Evolutionary conservation across 192 early-diverging fungal species (phyloP).

Genomic region (Linderina pennispora): DNA sequence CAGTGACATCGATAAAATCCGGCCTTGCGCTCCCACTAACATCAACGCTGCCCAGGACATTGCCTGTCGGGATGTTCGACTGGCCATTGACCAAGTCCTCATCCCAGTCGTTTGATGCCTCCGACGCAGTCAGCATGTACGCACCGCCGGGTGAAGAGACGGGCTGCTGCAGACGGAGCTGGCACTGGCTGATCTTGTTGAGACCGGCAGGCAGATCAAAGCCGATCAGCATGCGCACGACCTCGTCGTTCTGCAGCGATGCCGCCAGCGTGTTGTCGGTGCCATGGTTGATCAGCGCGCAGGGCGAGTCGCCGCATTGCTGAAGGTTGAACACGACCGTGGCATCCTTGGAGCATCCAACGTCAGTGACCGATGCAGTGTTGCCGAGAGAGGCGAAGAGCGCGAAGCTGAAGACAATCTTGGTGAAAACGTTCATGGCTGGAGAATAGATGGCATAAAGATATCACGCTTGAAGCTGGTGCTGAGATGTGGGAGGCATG

Average conservation of each 20-base stretch:
- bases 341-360: slow-evolving; percentile 12
- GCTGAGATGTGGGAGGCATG: too few species aligned
- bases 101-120: slow-evolving; percentile 8
- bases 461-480: too few species aligned
- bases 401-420: neutral
- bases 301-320: slow-evolving; percentile 11
- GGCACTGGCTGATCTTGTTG: slow-evolving; percentile 7
- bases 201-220: slow-evolving; percentile 8
- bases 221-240: slow-evolving; percentile 7
- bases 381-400: neutral
- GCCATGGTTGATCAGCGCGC: slow-evolving; percentile 13
- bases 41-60: slow-evolving; percentile 5
- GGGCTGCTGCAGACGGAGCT: slow-evolving; percentile 15
- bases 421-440: too few species aligned
- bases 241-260: slow-evolving; percentile 5
- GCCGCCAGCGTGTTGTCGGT: slow-evolving; percentile 14
- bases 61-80: slow-evolving; percentile 3
- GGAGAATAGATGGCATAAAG: too few species aligned
- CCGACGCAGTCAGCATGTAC: slow-evolving; percentile 6
- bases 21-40: slow-evolving; percentile 4
- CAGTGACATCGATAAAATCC: slow-evolving; percentile 9
- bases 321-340: slow-evolving; percentile 6
- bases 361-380: neutral
- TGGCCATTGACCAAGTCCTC: slow-evolving; percentile 9
- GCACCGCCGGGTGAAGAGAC: slow-evolving; percentile 2